A percentile compares a stretch with the other conserved stretches of the same genome.
These are phyloP conservation scores for Pyronema omphalodes DNA, from an alignment of 495 filamentous ascomycete genomes.

Conservation along the genomic window DNA sequence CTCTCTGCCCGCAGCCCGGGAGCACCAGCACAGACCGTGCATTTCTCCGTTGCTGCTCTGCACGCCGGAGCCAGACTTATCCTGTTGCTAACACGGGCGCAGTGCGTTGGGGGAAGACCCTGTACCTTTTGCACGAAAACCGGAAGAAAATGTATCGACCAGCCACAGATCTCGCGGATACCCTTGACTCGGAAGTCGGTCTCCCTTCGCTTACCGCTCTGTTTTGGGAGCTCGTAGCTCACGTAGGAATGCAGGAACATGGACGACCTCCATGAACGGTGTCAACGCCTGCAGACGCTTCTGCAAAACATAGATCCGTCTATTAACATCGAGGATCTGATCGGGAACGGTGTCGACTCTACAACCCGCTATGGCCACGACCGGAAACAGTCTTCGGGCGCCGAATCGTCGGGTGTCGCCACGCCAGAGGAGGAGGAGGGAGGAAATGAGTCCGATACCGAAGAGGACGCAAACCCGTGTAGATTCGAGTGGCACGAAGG, in stretches of 20 bases:
- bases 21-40: not conserved
- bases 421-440: slow-evolving; percentile 8
- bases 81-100: not conserved
- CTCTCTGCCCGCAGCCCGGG: not conserved
- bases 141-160: slow-evolving; percentile 21
- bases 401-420: slow-evolving; percentile 3
- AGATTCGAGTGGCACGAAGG: slow-evolving; percentile 24
- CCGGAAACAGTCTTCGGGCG: slow-evolving; percentile 1
- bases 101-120: slow-evolving; percentile 23
- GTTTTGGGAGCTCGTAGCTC: not conserved
- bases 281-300: slow-evolving; percentile 20
- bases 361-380: slow-evolving; percentile 8
- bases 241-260: slow-evolving; percentile 17
- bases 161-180: slow-evolving; percentile 22
- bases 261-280: slow-evolving; percentile 23
- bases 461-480: slow-evolving; percentile 16
- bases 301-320: slow-evolving; percentile 23
- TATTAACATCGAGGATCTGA: slow-evolving; percentile 20
- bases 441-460: slow-evolving; percentile 5
- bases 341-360: slow-evolving; percentile 10
- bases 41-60: not conserved
- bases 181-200: slow-evolving; percentile 25
- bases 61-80: not conserved
- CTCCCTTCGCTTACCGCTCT: not conserved
- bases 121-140: slow-evolving; percentile 22